These are phyloP conservation scores for Podospora pseudoanserina DNA, from an alignment of 495 filamentous ascomycete genomes.

Conservation along the genomic window DNA sequence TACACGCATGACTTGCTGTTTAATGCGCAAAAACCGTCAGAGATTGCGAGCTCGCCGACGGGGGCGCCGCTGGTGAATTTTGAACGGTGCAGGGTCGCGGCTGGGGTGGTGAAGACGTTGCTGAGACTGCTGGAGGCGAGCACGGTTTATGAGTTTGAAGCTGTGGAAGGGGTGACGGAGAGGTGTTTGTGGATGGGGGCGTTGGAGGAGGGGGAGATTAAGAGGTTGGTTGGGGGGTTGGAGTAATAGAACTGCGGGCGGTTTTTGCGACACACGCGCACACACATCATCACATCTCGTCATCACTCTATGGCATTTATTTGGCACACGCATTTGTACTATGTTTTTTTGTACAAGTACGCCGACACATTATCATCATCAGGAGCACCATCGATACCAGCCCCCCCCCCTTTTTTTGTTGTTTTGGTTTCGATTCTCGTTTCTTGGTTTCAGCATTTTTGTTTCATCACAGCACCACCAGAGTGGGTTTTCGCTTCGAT, in stretches of 20 bases:
- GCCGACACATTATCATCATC: neutral
- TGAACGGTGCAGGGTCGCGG: conserved; percentile 85
- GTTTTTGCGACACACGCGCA: neutral
- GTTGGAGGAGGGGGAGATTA: conserved; percentile 79
- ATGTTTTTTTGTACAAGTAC: neutral
- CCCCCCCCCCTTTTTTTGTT: neutral
- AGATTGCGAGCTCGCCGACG: conserved; percentile 60
- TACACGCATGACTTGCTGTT: conserved; percentile 97
- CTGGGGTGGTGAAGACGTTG: conserved; percentile 89
- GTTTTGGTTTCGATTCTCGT: neutral
- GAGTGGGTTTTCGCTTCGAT: neutral
- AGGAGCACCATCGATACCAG: neutral
- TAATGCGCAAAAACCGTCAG: conserved; percentile 81
- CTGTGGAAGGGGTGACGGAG: conserved; percentile 82
- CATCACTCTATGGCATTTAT: neutral
- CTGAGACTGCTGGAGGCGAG: conserved; percentile 89
- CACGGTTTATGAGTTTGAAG: conserved; percentile 77
- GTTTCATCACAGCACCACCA: too few relatives aligned
- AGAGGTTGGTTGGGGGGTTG: conserved; percentile 39
- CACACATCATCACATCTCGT: too few relatives aligned
- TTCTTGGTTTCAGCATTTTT: neutral
- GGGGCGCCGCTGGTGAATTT: conserved; percentile 86
- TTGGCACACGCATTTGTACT: neutral
- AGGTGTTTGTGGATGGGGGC: conserved; percentile 94
- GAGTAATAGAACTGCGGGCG: conserved; percentile 27